Evolutionary conservation across 768 basidiomycete genomes (phyloP).

Genomic region (Nidularia sp.): DNA sequence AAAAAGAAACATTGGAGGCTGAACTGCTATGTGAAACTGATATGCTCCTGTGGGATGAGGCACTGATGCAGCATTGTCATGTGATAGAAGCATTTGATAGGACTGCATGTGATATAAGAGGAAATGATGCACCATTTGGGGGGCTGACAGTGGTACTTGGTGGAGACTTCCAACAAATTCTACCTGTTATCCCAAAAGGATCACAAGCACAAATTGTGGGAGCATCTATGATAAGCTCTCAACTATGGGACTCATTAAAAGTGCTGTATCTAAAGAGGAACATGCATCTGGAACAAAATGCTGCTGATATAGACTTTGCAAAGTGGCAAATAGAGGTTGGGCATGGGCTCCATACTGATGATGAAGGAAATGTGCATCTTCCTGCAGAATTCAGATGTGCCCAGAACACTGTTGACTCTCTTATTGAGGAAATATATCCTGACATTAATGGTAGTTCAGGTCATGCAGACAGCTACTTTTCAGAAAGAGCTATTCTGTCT

Average conservation of each 20-base stretch:
- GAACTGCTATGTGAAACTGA: neutral
- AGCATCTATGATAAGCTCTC: constrained; percentile 27
- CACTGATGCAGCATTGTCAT: constrained; percentile 30
- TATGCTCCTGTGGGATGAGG: constrained; percentile 37
- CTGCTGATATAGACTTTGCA: constrained; percentile 22
- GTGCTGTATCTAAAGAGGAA: constrained; percentile 31
- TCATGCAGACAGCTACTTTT: neutral
- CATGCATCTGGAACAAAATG: constrained; percentile 31
- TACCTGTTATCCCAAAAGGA: constrained; percentile 38
- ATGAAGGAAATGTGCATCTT: constrained; percentile 2
- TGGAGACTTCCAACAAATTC: constrained; percentile 45
- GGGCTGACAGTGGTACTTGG: constrained; percentile 43
- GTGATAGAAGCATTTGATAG: constrained; percentile 34
- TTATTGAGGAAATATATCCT: neutral
- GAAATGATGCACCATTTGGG: constrained; percentile 28
- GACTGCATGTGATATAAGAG: constrained; percentile 26
- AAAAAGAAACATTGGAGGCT: neutral
- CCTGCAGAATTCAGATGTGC: neutral
- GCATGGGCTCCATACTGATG: constrained; percentile 6
- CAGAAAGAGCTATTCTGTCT: neutral
- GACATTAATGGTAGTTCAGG: neutral
- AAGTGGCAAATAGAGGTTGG: constrained; percentile 27
- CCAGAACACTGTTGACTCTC: neutral
- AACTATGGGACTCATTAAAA: constrained; percentile 29
- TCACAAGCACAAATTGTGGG: constrained; percentile 30